phyloP scores from a whole-genome alignment of 176 grass and related monocot species.

The Triticum timopheevii region DNA sequence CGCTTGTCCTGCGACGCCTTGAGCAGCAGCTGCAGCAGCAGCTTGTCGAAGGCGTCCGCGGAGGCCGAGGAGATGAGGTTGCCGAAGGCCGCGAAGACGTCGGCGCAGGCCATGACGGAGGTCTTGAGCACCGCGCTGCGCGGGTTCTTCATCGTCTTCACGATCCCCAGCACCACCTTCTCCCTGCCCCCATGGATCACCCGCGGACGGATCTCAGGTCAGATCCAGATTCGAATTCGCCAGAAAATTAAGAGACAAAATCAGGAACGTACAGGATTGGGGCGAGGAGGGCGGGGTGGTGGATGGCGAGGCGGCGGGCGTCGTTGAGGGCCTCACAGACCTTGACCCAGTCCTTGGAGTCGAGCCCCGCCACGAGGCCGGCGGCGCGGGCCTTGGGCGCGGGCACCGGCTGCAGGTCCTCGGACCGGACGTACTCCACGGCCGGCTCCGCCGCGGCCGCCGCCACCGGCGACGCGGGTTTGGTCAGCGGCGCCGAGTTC shows the following conservation, averaged over 20 bases:
- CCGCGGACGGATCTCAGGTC: no score
- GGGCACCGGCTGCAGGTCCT: conserved; percentile 48
- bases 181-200: conserved; percentile 30
- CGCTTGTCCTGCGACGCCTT: conserved; percentile 98
- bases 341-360: conserved; percentile 84
- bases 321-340: conserved; percentile 82
- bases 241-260: no score
- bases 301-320: conserved; percentile 64
- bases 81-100: conserved; percentile 66
- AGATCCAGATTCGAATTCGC: background rate
- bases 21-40: conserved; percentile 93
- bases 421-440: conserved; percentile 71
- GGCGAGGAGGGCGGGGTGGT: conserved; percentile 57
- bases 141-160: conserved; percentile 93
- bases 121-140: conserved; percentile 93
- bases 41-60: conserved; percentile 65
- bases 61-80: conserved; percentile 46
- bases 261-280: conserved; percentile 62
- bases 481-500: conserved; percentile 42
- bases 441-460: conserved; percentile 40
- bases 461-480: background rate
- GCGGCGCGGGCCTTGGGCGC: conserved; percentile 55
- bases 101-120: conserved; percentile 78
- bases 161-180: conserved; percentile 60
- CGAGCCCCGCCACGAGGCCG: conserved; percentile 56